These are phyloP conservation scores for Nitzschia putrida DNA, from an alignment of 108 stramenopile genomes.

Conservation along the genomic window DNA sequence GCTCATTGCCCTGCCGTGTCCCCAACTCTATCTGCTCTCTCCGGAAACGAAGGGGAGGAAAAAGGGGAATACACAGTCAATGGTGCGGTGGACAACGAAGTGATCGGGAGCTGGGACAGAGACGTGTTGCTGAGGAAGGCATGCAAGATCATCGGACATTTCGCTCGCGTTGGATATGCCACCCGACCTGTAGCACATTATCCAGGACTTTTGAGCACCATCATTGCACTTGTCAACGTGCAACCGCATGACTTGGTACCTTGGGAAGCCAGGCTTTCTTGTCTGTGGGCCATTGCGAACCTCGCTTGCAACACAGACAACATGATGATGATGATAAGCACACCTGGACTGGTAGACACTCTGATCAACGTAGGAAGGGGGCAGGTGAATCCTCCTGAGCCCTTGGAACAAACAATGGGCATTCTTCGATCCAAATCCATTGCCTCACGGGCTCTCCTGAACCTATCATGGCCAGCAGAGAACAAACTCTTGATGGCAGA, in stretches of 20 bases:
- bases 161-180: constrained; percentile 54
- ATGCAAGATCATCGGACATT: constrained; percentile 63
- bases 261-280: constrained; percentile 52
- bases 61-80: not conserved
- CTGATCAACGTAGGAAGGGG: constrained; percentile 39
- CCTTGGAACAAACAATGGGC: constrained; percentile 50
- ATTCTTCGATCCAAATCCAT: constrained; percentile 49
- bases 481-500: constrained; percentile 54
- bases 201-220: constrained; percentile 43
- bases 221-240: constrained; percentile 38
- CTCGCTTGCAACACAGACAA: constrained; percentile 69
- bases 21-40: not conserved
- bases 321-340: constrained; percentile 65
- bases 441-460: constrained; percentile 55
- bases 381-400: constrained; percentile 27
- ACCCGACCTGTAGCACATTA: constrained; percentile 54
- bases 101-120: constrained; percentile 18
- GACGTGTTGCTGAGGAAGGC: constrained; percentile 43
- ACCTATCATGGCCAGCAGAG: constrained; percentile 61
- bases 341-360: constrained; percentile 48
- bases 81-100: not conserved
- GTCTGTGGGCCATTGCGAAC: constrained; percentile 63
- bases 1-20: not conserved
- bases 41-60: not conserved
- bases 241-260: constrained; percentile 42